phyloP scores from a whole-genome alignment of 139 green algal genomes.

The Tetradesmus lagerheimii region DNA sequence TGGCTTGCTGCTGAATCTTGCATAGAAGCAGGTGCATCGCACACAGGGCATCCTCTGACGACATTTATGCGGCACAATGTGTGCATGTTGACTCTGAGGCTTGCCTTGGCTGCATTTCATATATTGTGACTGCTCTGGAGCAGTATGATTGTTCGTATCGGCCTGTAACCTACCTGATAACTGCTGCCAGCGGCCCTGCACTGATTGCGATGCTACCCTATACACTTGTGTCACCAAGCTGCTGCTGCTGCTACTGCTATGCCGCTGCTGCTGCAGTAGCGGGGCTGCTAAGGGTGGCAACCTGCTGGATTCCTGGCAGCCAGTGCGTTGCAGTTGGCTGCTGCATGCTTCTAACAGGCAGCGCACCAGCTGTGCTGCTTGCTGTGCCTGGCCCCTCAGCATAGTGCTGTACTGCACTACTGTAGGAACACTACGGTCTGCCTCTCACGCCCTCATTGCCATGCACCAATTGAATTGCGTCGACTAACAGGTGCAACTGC shows the following conservation, averaged over 20 bases:
- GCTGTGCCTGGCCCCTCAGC: not conserved
- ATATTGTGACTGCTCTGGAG: too few species aligned
- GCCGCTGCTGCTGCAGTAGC: not conserved
- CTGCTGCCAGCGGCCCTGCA: not conserved
- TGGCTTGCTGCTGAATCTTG: too few species aligned
- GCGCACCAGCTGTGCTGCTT: slow-evolving; percentile 3
- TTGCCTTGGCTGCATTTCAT: too few species aligned
- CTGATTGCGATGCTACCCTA: not conserved
- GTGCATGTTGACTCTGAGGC: too few species aligned
- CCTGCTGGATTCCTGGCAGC: not conserved
- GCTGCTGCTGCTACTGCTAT: slow-evolving; percentile 3
- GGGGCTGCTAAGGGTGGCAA: not conserved
- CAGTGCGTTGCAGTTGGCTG: not conserved
- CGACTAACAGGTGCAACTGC: not conserved
- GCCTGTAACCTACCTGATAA: not conserved
- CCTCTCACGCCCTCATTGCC: not conserved
- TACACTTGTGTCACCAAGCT: not conserved
- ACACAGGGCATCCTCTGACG: too few species aligned
- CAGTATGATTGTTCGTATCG: too few species aligned
- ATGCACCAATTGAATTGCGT: not conserved
- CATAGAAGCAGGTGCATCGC: too few species aligned
- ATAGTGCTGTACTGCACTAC: not conserved
- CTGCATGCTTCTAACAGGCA: not conserved
- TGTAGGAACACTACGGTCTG: not conserved
- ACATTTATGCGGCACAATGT: too few species aligned